These are phyloP conservation scores for Rhizoctonia solani DNA, from an alignment of 1,284 basidiomycete species.

Conservation along the genomic window DNA sequence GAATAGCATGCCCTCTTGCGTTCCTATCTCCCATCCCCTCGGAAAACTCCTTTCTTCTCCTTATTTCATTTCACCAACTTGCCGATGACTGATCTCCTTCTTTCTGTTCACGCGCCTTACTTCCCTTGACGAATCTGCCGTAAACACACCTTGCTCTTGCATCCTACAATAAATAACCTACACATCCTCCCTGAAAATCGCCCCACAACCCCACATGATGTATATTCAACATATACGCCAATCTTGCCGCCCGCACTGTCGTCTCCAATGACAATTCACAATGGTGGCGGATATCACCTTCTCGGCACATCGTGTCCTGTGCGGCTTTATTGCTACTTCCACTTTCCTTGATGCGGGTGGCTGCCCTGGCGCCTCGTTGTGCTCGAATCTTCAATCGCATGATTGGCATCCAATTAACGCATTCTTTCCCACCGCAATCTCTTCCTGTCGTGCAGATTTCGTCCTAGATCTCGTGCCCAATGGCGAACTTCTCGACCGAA, in stretches of 20 bases:
- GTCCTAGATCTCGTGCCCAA: slow-evolving; percentile 89
- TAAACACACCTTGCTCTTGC: no score
- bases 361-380: not conserved
- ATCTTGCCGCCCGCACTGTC: no score
- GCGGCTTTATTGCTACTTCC: not conserved
- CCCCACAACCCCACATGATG: no score
- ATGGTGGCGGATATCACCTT: not conserved
- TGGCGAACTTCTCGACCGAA: slow-evolving; percentile 82
- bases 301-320: not conserved
- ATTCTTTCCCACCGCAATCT: slow-evolving; percentile 4
- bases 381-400: not conserved
- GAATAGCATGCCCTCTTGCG: not conserved
- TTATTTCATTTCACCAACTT: slow-evolving; percentile 8
- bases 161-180: no score
- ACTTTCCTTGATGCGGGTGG: not conserved
- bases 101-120: not conserved
- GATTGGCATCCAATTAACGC: not conserved
- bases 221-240: no score
- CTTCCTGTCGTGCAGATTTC: slow-evolving; percentile 64
- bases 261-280: no score
- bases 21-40: slow-evolving; percentile 25
- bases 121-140: no score
- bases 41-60: slow-evolving; percentile 37
- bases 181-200: not conserved
- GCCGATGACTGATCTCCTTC: slow-evolving; percentile 20